Evolutionary conservation across 768 basidiomycete species (phyloP), one percentile per base, ranked within the genome.

Genomic region (Crucibulum laeve): DNA sequence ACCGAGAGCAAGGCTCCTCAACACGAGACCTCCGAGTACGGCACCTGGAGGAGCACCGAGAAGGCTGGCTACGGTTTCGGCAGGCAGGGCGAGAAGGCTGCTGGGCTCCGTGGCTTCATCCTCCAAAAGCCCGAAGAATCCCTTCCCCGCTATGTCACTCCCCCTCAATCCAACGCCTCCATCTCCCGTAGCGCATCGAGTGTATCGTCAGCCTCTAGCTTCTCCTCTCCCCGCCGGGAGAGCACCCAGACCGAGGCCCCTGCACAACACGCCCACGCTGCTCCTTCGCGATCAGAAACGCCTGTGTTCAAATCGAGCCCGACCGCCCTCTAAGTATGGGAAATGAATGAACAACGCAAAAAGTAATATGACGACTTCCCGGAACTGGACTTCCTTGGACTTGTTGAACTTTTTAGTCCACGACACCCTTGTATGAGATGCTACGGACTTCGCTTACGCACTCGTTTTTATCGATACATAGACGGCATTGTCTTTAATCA

Each of bases 31-130:
- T 54, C 57, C 7, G 59, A 61, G 38, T 49, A 59, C 11, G 46
- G 45, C 41, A 51, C 61, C 10, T 65, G 60, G 60, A 60, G 50
- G 48, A 64, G 56, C 55, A 56, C 60, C 2, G 63, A 37, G 44
- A 71, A 68, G 56, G 60, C 63, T 42, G 78, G 80, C 3, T 75
- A 78, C 57, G 90, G 91, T 1, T 93, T 92, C 53, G 91, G 90
- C 14, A 71, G 79, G 40, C 87, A 89, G 57, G 89, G 77, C 17
- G 86, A 91, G 71, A 90, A 85, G 65, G 73, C 73, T 30, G 88
- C 88, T 4, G 83, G 73, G 3, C 66, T 84, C 39, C 77, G 74
- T 54, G 87, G 88, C 30, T 82, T 77, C 60, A 44, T 79, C 25
- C 67, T 84, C 50, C 71, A 76, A 37, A 74, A 64, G 51, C 84